phyloP scores from a whole-genome alignment of 2,329 filamentous ascomycete genomes.

The Ampelomyces quisqualis region DNA sequence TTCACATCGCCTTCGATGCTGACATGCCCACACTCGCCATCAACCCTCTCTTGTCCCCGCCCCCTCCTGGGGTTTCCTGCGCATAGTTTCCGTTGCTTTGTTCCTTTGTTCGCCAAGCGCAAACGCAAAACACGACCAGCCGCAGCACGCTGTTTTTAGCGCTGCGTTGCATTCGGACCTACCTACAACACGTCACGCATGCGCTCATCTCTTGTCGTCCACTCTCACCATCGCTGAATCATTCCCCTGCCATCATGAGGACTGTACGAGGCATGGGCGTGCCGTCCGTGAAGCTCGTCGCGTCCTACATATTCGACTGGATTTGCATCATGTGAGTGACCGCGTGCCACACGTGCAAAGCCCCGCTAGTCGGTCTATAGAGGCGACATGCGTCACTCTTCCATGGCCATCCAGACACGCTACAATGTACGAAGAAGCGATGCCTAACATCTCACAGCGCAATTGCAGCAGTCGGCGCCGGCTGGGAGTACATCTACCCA shows the following conservation, averaged over 20 bases:
- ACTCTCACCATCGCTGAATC: slow-evolving; percentile 1
- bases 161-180: slow-evolving; percentile 1
- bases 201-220: slow-evolving; percentile 6
- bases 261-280: slow-evolving; percentile 26
- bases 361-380: slow-evolving; percentile 4
- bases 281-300: slow-evolving; percentile 55
- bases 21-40: no score
- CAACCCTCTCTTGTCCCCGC: no score
- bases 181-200: neutral
- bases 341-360: slow-evolving; percentile 3
- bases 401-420: neutral
- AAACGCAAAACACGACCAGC: neutral
- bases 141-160: neutral
- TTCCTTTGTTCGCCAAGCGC: neutral
- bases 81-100: neutral
- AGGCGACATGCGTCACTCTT: neutral
- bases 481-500: slow-evolving; percentile 61
- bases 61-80: neutral
- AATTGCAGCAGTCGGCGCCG: slow-evolving; percentile 60
- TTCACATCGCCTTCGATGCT: neutral
- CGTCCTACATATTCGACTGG: slow-evolving; percentile 76
- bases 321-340: slow-evolving; percentile 60
- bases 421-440: neutral
- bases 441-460: slow-evolving; percentile 43
- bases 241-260: slow-evolving; percentile 24